Base-by-base conservation (phyloP, 345 rosid species). In the Lagerstroemia speciosa region DNA sequence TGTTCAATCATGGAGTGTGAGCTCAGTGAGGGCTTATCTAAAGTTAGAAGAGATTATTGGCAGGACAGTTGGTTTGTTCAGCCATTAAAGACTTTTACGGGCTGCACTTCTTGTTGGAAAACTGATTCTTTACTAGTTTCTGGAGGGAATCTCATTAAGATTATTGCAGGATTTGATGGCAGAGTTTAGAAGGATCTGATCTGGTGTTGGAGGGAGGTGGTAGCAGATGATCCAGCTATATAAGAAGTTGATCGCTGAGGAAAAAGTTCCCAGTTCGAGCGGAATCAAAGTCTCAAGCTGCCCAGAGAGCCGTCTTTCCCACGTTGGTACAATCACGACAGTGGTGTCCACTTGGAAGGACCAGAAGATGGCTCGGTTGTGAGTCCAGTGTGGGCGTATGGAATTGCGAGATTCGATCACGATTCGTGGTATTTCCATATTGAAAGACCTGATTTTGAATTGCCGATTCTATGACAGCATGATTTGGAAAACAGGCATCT, bases 261-360 rank as follows among this genome's bases (percentile, higher is more conserved):
- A 71, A 62, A 62, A 22, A 50, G 31, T 55, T 62, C 37, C 72
- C n/a, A 71, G 41, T 73, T 67, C 41, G 33, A 62, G 75, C 72
- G 73, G 43, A 61, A 78, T 37, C 73, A 73, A 66, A 70, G 72
- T 34, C 68, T 72, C 64, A 27, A 65, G 76, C 72, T 79, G 45
- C 80, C 27, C 31, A 69, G 78, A 70, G 84, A 80, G 24, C 78
- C 82, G 16, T 84, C 83, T 10, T 84, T 82, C 80, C 82, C 81
- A 16, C 50, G 75, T 67, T 80, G 84, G 83, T 65, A 75, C 32
- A 67, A 67, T 67, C 78, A 78, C 38, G 76, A 77, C 52, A 75
- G 53, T 27, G 33, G 65, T 58, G 71, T 73, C 48, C 68, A 66
- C 77, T 58, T 74, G 71, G 77, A 69, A 62, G 40, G 15, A 31